These are phyloP conservation scores for Pseudocercospora vitis DNA, from an alignment of 2,329 filamentous ascomycete species.

Conservation along the genomic window DNA sequence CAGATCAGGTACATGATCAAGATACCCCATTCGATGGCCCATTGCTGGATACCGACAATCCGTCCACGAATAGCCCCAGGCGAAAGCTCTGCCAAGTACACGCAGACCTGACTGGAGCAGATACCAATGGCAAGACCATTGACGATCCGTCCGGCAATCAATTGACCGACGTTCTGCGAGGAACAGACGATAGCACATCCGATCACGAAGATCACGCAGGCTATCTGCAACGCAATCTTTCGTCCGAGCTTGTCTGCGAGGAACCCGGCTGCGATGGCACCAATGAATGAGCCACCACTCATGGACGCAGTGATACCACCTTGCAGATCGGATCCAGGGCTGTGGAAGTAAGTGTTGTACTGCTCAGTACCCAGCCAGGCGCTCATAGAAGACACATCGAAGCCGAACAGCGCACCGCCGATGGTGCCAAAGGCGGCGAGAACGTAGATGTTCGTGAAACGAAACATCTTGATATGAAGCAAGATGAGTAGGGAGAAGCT, in stretches of 20 bases:
- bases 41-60: slow-evolving; percentile 71
- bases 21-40: slow-evolving; percentile 66
- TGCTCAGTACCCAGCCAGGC: slow-evolving; percentile 59
- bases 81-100: slow-evolving; percentile 63
- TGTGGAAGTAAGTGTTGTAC: slow-evolving; percentile 70
- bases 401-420: slow-evolving; percentile 67
- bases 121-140: slow-evolving; percentile 72
- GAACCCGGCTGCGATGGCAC: slow-evolving; percentile 59
- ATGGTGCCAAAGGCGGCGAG: slow-evolving; percentile 57
- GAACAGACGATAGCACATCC: slow-evolving; percentile 64
- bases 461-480: slow-evolving; percentile 30
- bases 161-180: slow-evolving; percentile 65
- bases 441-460: slow-evolving; percentile 52
- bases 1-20: slow-evolving; percentile 68
- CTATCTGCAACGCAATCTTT: slow-evolving; percentile 54
- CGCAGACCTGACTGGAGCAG: slow-evolving; percentile 65
- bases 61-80: slow-evolving; percentile 58
- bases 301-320: slow-evolving; percentile 69
- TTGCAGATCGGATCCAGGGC: slow-evolving; percentile 57
- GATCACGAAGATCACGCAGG: slow-evolving; percentile 44
- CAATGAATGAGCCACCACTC: slow-evolving; percentile 67
- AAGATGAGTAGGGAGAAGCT: neutral
- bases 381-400: slow-evolving; percentile 73
- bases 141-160: slow-evolving; percentile 67
- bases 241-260: slow-evolving; percentile 58